A percentile compares a stretch with the other conserved stretches of the same genome.
phyloP scores from a whole-genome alignment of 2,329 filamentous ascomycete species.

The Botrytis byssoidea region DNA sequence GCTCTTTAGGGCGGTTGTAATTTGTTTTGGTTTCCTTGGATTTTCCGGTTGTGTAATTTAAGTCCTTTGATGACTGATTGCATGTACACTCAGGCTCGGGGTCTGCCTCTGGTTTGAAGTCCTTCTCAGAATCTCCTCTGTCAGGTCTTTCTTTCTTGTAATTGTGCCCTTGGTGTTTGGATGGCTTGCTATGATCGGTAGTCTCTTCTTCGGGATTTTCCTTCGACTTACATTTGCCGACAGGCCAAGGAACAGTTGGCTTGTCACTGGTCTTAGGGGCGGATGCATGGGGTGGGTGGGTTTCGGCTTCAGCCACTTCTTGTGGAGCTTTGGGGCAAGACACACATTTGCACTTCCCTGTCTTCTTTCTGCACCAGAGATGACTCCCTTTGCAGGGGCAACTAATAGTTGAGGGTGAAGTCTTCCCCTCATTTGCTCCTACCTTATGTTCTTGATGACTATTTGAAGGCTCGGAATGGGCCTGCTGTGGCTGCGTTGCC shows the following conservation, averaged over 20 bases:
- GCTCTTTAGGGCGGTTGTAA: neutral
- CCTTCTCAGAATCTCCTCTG: neutral
- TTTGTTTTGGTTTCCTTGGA: neutral
- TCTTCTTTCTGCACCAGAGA: slow-evolving; percentile 14
- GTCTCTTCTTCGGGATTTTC: neutral
- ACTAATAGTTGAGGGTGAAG: neutral
- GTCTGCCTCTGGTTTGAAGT: neutral
- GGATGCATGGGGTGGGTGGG: neutral
- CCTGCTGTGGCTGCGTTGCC: neutral
- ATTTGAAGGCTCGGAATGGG: neutral
- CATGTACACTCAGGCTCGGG: neutral
- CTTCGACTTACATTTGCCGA: neutral
- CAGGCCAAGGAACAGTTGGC: neutral
- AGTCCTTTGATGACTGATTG: neutral
- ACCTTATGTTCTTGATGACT: neutral
- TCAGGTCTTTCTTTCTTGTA: neutral
- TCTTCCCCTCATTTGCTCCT: neutral
- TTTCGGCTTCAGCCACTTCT: neutral
- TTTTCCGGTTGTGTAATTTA: neutral
- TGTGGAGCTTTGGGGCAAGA: slow-evolving; percentile 18
- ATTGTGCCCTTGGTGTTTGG: neutral
- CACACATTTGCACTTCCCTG: slow-evolving; percentile 9
- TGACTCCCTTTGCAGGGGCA: slow-evolving; percentile 20
- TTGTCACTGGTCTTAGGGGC: neutral
- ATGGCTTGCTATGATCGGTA: neutral